These are phyloP conservation scores for Cryptococcus sp. DNA, from an alignment of 1,284 basidiomycete species.

Conservation along the genomic window DNA sequence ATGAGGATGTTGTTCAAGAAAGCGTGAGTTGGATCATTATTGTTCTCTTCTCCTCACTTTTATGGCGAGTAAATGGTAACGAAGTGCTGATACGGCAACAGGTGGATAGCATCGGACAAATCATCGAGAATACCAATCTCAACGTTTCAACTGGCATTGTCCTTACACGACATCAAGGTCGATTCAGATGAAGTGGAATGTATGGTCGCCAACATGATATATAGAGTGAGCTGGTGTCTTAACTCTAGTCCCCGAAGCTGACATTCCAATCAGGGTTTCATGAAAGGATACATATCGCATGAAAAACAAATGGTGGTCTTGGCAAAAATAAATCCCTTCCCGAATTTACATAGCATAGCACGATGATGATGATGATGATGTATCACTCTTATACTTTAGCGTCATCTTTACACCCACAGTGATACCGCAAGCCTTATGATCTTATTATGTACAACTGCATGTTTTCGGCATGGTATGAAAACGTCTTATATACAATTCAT, in stretches of 20 bases:
- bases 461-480: too few species aligned
- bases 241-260: neutral
- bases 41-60: neutral
- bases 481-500: too few species aligned
- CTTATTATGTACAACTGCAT: too few species aligned
- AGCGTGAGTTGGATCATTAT: constrained; percentile 58
- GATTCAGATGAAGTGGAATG: constrained; percentile 83
- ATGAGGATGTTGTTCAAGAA: constrained; percentile 77
- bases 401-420: neutral
- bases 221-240: constrained; percentile 54
- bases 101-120: constrained; percentile 72
- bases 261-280: constrained; percentile 58
- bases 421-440: neutral
- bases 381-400: neutral
- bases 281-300: constrained; percentile 94
- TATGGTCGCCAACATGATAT: constrained; percentile 88
- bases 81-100: constrained; percentile 32
- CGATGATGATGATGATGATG: constrained; percentile 11
- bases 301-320: constrained; percentile 89
- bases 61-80: neutral
- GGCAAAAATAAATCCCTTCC: constrained; percentile 76
- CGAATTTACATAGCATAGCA: constrained; percentile 45
- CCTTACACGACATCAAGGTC: constrained; percentile 56
- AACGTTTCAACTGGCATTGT: constrained; percentile 68
- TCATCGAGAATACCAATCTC: constrained; percentile 69